phyloP scores from a whole-genome alignment of 2,329 filamentous ascomycete genomes.

The Neophaeococcomyces mojaviensis region DNA sequence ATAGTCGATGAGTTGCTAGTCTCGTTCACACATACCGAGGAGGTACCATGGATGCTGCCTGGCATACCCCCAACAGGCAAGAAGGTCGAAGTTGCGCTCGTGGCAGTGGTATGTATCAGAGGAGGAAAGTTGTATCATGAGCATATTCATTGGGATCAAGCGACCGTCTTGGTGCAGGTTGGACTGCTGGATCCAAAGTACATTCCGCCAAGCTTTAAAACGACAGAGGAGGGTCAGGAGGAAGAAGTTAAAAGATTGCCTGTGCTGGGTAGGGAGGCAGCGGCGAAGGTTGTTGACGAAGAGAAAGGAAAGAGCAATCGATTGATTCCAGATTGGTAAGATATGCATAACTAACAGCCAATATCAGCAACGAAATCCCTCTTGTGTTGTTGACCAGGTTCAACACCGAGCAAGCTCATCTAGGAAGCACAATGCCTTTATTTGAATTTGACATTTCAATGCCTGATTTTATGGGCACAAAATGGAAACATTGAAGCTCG shows the following conservation, averaged over 20 bases:
- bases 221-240: conserved; percentile 18
- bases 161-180: conserved; percentile 51
- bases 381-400: no score
- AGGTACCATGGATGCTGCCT: conserved; percentile 54
- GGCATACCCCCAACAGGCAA: conserved; percentile 50
- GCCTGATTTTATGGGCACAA: no score
- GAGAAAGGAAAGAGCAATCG: conserved; percentile 29
- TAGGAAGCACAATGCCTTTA: no score
- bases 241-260: conserved; percentile 32
- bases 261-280: conserved; percentile 34
- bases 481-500: no score
- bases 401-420: no score
- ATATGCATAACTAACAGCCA: neutral
- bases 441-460: no score
- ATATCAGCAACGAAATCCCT: no score
- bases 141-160: conserved; percentile 57
- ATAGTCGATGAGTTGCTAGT: conserved; percentile 56
- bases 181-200: conserved; percentile 51
- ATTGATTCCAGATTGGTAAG: conserved; percentile 25
- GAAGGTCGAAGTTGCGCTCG: conserved; percentile 49
- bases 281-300: conserved; percentile 34
- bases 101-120: conserved; percentile 49
- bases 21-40: conserved; percentile 49
- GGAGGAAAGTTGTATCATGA: conserved; percentile 49
- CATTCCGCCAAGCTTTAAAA: conserved; percentile 41